phyloP scores from a whole-genome alignment of 306 rosid genomes.

The Begonia loranthoides region DNA sequence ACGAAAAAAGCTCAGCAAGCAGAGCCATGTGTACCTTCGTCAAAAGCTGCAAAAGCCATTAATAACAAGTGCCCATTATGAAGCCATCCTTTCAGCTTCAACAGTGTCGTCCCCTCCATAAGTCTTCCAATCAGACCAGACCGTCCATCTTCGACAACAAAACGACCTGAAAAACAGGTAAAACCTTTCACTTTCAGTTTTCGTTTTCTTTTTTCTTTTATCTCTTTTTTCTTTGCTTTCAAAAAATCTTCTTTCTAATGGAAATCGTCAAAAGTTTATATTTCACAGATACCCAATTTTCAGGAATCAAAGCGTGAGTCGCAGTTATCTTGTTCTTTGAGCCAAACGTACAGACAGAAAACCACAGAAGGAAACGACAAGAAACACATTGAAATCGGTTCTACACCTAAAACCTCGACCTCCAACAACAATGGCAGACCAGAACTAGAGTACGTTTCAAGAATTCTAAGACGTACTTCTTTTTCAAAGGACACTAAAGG shows the following conservation, averaged over 20 bases:
- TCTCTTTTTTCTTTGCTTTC: background rate
- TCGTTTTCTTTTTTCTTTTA: background rate
- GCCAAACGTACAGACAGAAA: slow-evolving; percentile 43
- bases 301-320: slow-evolving; percentile 31
- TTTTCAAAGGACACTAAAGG: slow-evolving; percentile 18
- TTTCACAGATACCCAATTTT: slow-evolving; percentile 18
- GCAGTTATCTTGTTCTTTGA: slow-evolving; percentile 45
- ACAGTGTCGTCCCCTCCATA: slow-evolving; percentile 24
- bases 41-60: slow-evolving; percentile 22
- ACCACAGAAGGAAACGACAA: slow-evolving; percentile 7
- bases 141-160: slow-evolving; percentile 20
- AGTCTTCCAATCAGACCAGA: slow-evolving; percentile 28
- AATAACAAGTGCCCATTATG: slow-evolving; percentile 42
- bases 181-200: background rate
- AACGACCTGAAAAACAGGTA: slow-evolving; percentile 33
- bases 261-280: too few species aligned
- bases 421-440: slow-evolving; percentile 9
- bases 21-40: slow-evolving; percentile 53
- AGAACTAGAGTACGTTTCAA: slow-evolving; percentile 34
- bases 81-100: slow-evolving; percentile 31
- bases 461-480: slow-evolving; percentile 36
- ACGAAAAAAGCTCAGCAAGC: slow-evolving; percentile 50
- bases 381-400: slow-evolving; percentile 18
- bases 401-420: slow-evolving; percentile 17
- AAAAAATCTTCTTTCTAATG: background rate